phyloP scores from a whole-genome alignment of 2,329 filamentous ascomycete species.

The Aspergillus pseudoviridinutans region DNA sequence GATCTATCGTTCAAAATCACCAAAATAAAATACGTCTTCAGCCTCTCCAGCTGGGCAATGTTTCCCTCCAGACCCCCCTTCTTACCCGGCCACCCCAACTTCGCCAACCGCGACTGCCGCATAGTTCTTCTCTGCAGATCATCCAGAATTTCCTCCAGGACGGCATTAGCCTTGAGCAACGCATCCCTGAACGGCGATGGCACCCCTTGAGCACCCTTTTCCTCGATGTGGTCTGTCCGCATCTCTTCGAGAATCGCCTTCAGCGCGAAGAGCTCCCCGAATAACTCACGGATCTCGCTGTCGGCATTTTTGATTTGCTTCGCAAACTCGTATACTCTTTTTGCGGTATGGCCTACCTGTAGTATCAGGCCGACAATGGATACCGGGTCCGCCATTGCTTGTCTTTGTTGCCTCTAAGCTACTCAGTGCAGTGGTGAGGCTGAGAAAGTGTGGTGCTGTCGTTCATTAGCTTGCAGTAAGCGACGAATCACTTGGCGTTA shows the following conservation, averaged over 20 bases:
- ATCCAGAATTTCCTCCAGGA: neutral
- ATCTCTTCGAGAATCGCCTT: neutral
- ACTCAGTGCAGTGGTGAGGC: too few species aligned
- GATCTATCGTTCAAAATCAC: neutral
- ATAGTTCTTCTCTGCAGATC: constrained; percentile 15
- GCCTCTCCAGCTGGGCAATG: neutral
- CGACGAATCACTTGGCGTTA: neutral
- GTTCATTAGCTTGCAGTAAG: neutral
- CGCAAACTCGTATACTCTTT: neutral
- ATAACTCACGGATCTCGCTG: neutral
- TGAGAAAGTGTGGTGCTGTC: too few species aligned
- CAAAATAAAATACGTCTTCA: neutral
- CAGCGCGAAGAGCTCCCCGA: neutral
- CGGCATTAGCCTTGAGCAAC: neutral
- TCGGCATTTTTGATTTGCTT: neutral
- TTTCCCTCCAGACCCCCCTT: neutral
- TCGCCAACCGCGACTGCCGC: neutral
- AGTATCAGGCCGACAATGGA: neutral
- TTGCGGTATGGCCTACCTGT: neutral
- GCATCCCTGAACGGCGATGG: neutral
- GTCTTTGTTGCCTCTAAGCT: neutral
- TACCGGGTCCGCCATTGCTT: neutral
- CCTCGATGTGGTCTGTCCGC: neutral
- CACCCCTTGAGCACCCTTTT: neutral
- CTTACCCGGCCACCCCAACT: neutral